Conservation (phyloP, 768 basidiomycete genomes). For the Dendrothele bispora region DNA sequence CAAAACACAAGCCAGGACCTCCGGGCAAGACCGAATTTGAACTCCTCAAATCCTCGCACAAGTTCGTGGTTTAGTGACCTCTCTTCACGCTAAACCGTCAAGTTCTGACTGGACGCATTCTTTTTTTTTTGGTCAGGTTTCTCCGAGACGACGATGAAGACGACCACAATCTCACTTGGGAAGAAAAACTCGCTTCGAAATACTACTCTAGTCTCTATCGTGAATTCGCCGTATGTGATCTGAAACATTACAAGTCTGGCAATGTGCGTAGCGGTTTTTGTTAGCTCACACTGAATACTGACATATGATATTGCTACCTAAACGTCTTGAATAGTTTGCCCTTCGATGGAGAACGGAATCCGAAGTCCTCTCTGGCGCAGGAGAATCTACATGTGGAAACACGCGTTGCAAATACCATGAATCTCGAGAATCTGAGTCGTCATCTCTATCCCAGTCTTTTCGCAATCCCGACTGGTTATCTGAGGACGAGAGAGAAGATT, state of each 20-base stretch:
- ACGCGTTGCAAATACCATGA: conserved; percentile 77
- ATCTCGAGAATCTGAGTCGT: no score
- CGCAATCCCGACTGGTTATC: no score
- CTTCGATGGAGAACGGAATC: conserved; percentile 92
- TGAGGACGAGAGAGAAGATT: no score
- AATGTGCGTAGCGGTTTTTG: conserved; percentile 51
- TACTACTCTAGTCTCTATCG: conserved; percentile 89
- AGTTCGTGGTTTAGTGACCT: conserved; percentile 32
- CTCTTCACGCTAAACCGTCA: background rate
- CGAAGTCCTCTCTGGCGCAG: conserved; percentile 84
- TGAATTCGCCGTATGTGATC: conserved; percentile 89
- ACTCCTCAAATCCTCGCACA: conserved; percentile 72
- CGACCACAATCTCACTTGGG: conserved; percentile 55
- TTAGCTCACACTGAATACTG: background rate
- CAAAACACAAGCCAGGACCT: conserved; percentile 17
- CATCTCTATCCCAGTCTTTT: no score
- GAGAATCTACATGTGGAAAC: conserved; percentile 88
- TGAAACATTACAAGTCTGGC: conserved; percentile 95
- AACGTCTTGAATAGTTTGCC: conserved; percentile 56
- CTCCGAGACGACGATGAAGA: conserved; percentile 59
- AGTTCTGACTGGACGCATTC: conserved; percentile 2
- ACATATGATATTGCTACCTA: conserved; percentile 1
- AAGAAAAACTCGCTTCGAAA: conserved; percentile 83
- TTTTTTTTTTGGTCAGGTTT: conserved; percentile 49
- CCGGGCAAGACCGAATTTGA: conserved; percentile 58